These are phyloP conservation scores for Calonectria fujianensis DNA, from an alignment of 2,329 filamentous ascomycete genomes.

Conservation along the genomic window DNA sequence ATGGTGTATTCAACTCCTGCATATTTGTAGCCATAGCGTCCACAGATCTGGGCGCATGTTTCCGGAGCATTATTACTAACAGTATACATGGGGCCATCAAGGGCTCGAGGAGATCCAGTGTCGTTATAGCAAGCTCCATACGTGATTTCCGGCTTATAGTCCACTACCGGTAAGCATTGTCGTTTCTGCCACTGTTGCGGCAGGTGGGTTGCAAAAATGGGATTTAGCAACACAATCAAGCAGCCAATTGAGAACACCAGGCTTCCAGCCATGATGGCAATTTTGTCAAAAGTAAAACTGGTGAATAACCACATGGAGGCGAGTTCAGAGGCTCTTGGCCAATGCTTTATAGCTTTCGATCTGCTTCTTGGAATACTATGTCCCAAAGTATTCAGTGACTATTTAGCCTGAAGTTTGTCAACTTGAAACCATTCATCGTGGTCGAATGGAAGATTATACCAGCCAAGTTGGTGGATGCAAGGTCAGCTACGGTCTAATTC, in stretches of 20 bases:
- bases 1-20: slow-evolving; percentile 14
- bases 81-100: slow-evolving; percentile 4
- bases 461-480: not conserved
- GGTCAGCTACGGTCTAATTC: not conserved
- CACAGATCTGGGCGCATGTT: not conserved
- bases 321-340: not conserved
- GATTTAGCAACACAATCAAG: not conserved
- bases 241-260: not conserved
- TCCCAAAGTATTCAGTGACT: too few species aligned
- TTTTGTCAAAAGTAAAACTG: not conserved
- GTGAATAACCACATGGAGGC: not conserved
- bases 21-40: slow-evolving; percentile 10
- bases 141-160: not conserved
- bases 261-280: not conserved
- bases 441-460: not conserved
- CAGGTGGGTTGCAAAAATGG: not conserved
- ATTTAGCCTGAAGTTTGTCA: not conserved
- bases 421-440: not conserved
- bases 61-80: not conserved
- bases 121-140: not conserved
- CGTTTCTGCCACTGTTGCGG: slow-evolving; percentile 1
- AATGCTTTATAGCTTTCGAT: not conserved
- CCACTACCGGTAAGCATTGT: not conserved
- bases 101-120: not conserved
- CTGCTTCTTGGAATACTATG: not conserved